Evolutionary conservation across 2,329 filamentous ascomycete genomes (phyloP).

Genomic region (Hymenoscyphus albidus): DNA sequence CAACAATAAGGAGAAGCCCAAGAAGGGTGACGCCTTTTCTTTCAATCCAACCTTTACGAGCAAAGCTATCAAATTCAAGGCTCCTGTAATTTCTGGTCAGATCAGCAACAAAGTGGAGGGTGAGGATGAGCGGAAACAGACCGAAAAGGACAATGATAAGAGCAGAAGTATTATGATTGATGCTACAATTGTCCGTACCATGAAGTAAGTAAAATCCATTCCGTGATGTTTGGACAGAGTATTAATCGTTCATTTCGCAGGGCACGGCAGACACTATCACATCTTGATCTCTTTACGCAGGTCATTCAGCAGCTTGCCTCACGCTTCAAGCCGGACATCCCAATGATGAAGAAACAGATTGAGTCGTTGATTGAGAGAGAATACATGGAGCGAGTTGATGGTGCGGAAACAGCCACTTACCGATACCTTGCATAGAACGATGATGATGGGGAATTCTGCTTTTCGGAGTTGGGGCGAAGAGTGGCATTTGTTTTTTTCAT

Average conservation of each 20-base stretch:
- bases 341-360: conserved; percentile 76
- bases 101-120: conserved; percentile 82
- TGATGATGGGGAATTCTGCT: background rate
- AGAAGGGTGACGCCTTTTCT: conserved; percentile 70
- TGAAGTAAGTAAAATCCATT: conserved; percentile 62
- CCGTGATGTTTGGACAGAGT: conserved; percentile 4
- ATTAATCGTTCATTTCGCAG: conserved; percentile 46
- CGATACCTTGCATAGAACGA: conserved; percentile 60
- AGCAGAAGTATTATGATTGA: conserved; percentile 68
- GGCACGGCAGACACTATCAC: conserved; percentile 68
- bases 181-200: conserved; percentile 74
- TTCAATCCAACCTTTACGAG: conserved; percentile 82
- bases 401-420: conserved; percentile 59
- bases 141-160: conserved; percentile 72
- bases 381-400: conserved; percentile 74
- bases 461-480: background rate
- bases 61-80: conserved; percentile 83
- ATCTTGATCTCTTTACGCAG: conserved; percentile 67
- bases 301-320: conserved; percentile 64
- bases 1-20: conserved; percentile 67
- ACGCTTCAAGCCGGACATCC: conserved; percentile 72
- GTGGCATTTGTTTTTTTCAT: too few relatives aligned
- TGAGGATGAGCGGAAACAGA: conserved; percentile 62
- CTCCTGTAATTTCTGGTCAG: conserved; percentile 67
- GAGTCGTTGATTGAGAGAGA: conserved; percentile 73